Conservation (phyloP, 495 filamentous ascomycete genomes). For the Penicillium steckii region DNA sequence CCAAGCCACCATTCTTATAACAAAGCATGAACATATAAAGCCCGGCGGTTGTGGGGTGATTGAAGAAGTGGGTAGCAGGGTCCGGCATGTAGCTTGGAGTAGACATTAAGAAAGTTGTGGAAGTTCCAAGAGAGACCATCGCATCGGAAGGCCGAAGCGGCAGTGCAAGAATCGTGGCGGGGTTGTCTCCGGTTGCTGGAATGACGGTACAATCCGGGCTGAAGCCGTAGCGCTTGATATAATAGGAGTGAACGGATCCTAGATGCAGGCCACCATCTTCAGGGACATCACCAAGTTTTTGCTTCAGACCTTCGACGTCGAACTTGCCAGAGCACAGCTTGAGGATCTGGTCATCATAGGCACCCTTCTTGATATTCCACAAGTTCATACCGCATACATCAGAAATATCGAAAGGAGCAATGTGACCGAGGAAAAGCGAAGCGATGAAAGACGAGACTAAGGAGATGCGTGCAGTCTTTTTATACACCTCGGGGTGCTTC, state of each 20-base stretch:
- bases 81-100: constrained; percentile 87
- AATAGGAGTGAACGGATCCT: constrained; percentile 73
- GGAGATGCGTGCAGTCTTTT: constrained; percentile 77
- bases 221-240: constrained; percentile 76
- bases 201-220: constrained; percentile 68
- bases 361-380: constrained; percentile 78
- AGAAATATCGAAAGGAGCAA: constrained; percentile 89
- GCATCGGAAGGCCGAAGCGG: constrained; percentile 84
- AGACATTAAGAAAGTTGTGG: constrained; percentile 95
- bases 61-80: constrained; percentile 84
- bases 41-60: constrained; percentile 77
- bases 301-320: constrained; percentile 64
- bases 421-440: constrained; percentile 79
- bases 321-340: constrained; percentile 71
- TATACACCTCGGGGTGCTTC: constrained; percentile 78
- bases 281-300: constrained; percentile 78
- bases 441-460: constrained; percentile 95
- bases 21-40: constrained; percentile 99
- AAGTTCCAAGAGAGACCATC: constrained; percentile 91
- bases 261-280: constrained; percentile 77
- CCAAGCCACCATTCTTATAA: constrained; percentile 96
- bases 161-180: constrained; percentile 87
- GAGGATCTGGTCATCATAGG: constrained; percentile 73
- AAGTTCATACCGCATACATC: constrained; percentile 97
- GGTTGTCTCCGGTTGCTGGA: constrained; percentile 94